These are phyloP conservation scores for Sextonia rubra DNA, from an alignment of 164 flowering plant genomes.

Conservation along the genomic window DNA sequence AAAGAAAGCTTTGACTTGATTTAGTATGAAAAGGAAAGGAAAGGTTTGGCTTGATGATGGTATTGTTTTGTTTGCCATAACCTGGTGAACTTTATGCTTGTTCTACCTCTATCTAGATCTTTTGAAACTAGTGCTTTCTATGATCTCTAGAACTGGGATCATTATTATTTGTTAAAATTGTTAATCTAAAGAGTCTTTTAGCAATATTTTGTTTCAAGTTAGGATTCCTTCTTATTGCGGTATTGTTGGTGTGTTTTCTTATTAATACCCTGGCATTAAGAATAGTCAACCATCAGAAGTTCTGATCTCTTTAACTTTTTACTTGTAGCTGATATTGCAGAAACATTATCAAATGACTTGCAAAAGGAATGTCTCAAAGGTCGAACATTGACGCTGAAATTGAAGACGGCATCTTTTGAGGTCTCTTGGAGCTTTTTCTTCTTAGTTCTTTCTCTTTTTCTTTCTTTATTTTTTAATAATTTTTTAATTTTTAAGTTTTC, in stretches of 20 bases:
- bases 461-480: neutral
- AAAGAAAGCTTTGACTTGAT: too few relatives aligned
- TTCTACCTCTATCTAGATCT: neutral
- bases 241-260: neutral
- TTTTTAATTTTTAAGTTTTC: neutral
- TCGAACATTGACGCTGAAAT: constrained; percentile 83
- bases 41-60: too few relatives aligned
- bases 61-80: neutral
- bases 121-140: neutral
- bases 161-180: neutral
- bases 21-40: too few relatives aligned
- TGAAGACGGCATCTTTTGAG: constrained; percentile 94
- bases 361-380: constrained; percentile 72
- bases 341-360: constrained; percentile 73
- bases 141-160: neutral
- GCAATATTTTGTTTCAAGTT: neutral
- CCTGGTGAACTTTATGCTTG: neutral
- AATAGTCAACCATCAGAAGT: neutral
- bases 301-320: constrained; percentile 9
- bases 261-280: neutral
- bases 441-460: neutral
- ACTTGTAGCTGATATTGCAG: constrained; percentile 78
- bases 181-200: neutral
- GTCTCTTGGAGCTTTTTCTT: constrained; percentile 29
- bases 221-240: neutral